Base-by-base conservation (phyloP, 768 basidiomycete species). In the Phylloporus arenicola region DNA sequence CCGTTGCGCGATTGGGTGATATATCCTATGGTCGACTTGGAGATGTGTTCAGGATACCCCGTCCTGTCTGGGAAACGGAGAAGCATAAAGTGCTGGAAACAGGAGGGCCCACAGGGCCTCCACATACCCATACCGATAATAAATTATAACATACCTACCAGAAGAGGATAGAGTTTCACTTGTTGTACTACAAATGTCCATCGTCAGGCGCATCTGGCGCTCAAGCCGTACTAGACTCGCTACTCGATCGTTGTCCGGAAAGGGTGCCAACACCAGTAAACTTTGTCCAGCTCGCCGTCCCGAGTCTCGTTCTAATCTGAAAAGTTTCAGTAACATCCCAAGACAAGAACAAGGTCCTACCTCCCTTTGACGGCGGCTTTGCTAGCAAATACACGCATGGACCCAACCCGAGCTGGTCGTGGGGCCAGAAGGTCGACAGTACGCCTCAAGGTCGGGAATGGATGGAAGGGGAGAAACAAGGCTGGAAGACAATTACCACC, bases 1-100 rank as follows among this genome's bases (percentile, higher is more conserved):
- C 75, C 1, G 48, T 75, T 16, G 57, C 59, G 4, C 57, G 74
- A 22, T 27, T 75, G 55, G 75, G 75, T 11, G 75, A 70, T 48
- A 70, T 69, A 35, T 42, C 68, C 29, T 76, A 73, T 43, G 64
- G 63, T 11, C 57, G 64, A 1, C 44, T 66, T 1, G 65, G 65
- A 3, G 64, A 68, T 51, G 57, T 20, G 8, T 67, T 65, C 43
- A 63, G 65, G 54, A 14, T 68, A 35, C 31, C 57, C 12, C 59
- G 63, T 2, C 57, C 57, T 6, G 29, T 45, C 19, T 65, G 65
- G 64, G 56, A 43, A 14, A 34, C 43, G 17, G 64, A 59, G 27
- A 48, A 60, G 49, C 19, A 19, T 17, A 61, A 48, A 3, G 9
- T 57, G n/a, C n/a, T n/a, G n/a, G n/a, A n/a, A n/a, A 2, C 17